phyloP scores from a whole-genome alignment of 306 rosid genomes.

The Castanopsis chinensis region DNA sequence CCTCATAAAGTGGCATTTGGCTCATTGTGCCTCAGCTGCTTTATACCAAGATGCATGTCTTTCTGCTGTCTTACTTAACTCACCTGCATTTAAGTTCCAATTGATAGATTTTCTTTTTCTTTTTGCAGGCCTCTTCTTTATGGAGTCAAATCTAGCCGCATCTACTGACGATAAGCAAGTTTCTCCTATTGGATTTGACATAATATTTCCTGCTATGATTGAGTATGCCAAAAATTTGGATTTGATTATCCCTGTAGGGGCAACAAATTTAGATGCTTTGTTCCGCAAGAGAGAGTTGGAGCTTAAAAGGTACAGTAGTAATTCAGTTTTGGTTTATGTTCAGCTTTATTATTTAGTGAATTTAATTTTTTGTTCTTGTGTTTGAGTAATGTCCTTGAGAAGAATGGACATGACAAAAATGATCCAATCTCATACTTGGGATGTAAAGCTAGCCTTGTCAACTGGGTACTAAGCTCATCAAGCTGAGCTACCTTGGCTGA shows the following conservation, averaged over 20 bases:
- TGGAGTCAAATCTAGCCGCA: constrained; percentile 61
- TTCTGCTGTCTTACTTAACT: not conserved
- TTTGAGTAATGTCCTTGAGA: not conserved
- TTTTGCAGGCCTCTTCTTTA: constrained; percentile 69
- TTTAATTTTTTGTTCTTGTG: not conserved
- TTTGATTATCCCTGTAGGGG: constrained; percentile 47
- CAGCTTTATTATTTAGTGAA: not conserved
- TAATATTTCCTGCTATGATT: constrained; percentile 65
- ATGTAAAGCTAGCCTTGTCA: not conserved
- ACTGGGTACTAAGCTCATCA: not conserved
- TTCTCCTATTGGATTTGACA: constrained; percentile 70
- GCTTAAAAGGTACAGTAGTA: constrained; percentile 48
- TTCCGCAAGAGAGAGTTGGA: constrained; percentile 54
- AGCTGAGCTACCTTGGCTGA: no score
- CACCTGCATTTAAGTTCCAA: constrained; percentile 3
- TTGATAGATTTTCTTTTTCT: not conserved
- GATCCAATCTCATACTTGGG: not conserved
- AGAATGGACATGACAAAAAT: not conserved
- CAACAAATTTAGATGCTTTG: constrained; percentile 43
- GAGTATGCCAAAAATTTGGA: constrained; percentile 52
- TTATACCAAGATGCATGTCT: no score
- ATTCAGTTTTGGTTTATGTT: not conserved
- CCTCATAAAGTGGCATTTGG: no score
- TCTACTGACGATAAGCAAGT: constrained; percentile 54
- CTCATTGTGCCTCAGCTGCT: no score